These are phyloP conservation scores for Immersiella caudata DNA, from an alignment of 495 filamentous ascomycete genomes.

Conservation along the genomic window DNA sequence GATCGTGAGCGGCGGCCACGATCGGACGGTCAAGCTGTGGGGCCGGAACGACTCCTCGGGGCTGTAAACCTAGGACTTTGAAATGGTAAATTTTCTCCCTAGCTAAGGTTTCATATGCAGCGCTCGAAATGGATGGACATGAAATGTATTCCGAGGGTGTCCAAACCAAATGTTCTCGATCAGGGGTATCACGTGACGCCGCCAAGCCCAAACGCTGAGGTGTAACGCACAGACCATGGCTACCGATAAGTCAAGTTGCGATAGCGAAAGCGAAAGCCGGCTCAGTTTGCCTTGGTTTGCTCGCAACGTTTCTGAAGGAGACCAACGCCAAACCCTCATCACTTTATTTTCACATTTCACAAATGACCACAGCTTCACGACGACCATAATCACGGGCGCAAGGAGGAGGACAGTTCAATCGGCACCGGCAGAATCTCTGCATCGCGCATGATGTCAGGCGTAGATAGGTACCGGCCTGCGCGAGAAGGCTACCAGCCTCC, in stretches of 20 bases:
- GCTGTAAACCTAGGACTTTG: conserved; percentile 35
- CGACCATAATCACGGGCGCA: conserved; percentile 21
- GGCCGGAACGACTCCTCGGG: conserved; percentile 74
- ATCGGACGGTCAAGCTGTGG: conserved; percentile 96
- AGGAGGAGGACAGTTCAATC: conserved; percentile 26
- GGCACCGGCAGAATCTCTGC: neutral
- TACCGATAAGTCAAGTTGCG: conserved; percentile 13
- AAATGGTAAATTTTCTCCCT: neutral
- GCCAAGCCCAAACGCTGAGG: neutral
- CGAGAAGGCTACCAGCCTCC: conserved; percentile 52
- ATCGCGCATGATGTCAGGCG: conserved; percentile 48
- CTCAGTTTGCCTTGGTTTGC: conserved; percentile 1
- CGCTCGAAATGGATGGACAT: neutral
- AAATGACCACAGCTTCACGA: conserved; percentile 5
- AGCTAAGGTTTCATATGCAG: neutral
- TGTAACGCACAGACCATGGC: conserved; percentile 6
- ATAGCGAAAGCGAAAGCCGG: neutral
- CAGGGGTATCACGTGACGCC: neutral
- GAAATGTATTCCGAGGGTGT: neutral
- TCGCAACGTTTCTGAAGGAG: neutral
- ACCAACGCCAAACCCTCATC: neutral
- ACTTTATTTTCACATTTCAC: neutral
- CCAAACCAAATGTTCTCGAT: neutral
- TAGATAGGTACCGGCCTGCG: conserved; percentile 54
- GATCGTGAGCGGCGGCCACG: conserved; percentile 91